Evolutionary conservation across 257 asterid species (phyloP).

Genomic region (Lycium barbarum): DNA sequence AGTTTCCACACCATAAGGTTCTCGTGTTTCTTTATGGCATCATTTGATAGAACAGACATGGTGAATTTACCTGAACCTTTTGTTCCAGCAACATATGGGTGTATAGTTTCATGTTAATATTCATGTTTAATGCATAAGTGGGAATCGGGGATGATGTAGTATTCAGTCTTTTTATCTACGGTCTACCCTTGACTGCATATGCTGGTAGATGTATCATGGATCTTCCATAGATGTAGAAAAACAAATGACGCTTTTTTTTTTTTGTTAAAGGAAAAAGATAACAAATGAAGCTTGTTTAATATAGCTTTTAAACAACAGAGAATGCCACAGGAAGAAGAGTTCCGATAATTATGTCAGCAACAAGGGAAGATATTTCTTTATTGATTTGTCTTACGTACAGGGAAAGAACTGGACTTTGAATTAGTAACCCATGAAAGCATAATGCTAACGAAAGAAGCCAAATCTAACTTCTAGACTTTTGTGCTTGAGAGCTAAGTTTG

Average conservation of each 20-base stretch:
- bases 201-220: not conserved
- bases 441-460: not conserved
- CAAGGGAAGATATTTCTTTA: constrained; percentile 7
- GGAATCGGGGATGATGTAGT: not conserved
- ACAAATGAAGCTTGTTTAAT: not conserved
- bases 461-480: constrained; percentile 12
- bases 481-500: constrained; percentile 1
- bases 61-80: not conserved
- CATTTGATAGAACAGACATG: not conserved
- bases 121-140: not conserved
- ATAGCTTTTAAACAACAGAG: not conserved
- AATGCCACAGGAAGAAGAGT: constrained; percentile 2
- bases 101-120: not conserved
- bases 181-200: not conserved
- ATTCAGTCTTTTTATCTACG: constrained; percentile 4
- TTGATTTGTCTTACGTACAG: not conserved
- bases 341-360: not conserved
- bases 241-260: not conserved
- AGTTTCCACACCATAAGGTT: not conserved
- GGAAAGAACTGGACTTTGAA: not conserved
- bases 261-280: not conserved
- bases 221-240: not conserved
- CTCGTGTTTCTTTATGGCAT: not conserved
- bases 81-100: not conserved
- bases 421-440: constrained; percentile 19